Base-by-base conservation (phyloP, 768 basidiomycete genomes). In the Russula lepida region DNA sequence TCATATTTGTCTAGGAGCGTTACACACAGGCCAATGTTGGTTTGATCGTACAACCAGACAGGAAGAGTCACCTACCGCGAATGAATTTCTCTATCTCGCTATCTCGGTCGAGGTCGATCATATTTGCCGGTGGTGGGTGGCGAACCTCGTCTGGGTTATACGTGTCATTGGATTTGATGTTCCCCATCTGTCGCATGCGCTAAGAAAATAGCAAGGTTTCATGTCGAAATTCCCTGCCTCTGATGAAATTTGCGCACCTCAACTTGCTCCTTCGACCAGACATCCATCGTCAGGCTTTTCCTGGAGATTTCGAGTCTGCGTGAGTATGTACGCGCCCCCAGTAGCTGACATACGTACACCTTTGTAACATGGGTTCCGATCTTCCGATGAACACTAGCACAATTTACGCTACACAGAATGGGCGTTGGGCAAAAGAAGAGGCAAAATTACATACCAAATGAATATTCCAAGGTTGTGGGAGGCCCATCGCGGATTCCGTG, bases 301-400 rank as follows among this genome's bases (percentile, higher is more conserved):
- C 93, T 95, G 62, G 37, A 33, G 28, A 32, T 19, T 44, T 37
- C 28, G 41, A 4, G 28, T 53, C 21, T 9, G 32, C 28, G 28
- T 47, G 6, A 27, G 44, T 21, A 51, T 21, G 19, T 49, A 59
- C 53, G 13, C 35, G 19, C 48, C 41, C 47, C 17, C 28, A 56
- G 37, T 8, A 25, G n/a, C 8, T 21, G 12, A 53, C 32, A n/a
- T n/a, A 78, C 83, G 70, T 78, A 94, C 92, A 98, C 90, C 83
- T 97, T 94, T 0, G 89, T 84, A 66, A 93, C 79, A 71, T 98
- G 95, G 5, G 92, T 95, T 2, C 95, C 95, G 60, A 98, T 86
- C 77, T 95, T 95, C 56, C 95, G 82, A 75, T 98, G 95, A 54
- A 95, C 84, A 60, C 88, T 88, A 17, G 95, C 95, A 70, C 95